These are phyloP conservation scores for Geum urbanum DNA, from an alignment of 306 rosid genomes.

Conservation along the genomic window DNA sequence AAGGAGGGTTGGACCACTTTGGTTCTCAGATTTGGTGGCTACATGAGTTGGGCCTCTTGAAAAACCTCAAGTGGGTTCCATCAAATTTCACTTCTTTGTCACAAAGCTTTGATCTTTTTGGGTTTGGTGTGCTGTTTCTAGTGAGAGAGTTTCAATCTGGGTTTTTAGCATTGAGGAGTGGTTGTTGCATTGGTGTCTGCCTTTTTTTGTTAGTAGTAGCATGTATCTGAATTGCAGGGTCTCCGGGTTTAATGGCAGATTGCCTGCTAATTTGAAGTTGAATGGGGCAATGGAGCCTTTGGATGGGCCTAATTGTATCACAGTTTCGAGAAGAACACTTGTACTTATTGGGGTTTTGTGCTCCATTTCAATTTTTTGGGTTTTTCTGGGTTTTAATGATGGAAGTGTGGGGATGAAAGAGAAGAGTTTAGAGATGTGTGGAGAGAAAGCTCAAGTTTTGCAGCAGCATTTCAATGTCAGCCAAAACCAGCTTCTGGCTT, in stretches of 20 bases:
- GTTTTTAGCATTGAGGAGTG: conserved; percentile 19
- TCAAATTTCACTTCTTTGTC: conserved; percentile 33
- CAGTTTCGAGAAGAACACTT: conserved; percentile 43
- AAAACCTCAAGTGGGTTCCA: conserved; percentile 35
- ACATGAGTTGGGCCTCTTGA: conserved; percentile 23
- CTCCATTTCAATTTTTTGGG: conserved; percentile 35
- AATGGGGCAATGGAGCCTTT: conserved; percentile 55
- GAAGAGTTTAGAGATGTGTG: conserved; percentile 36
- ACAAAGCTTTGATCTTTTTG: conserved; percentile 39
- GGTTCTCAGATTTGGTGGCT: conserved; percentile 20
- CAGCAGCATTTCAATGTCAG: conserved; percentile 67
- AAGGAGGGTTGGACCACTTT: conserved; percentile 34
- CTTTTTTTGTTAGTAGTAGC: conserved; percentile 20
- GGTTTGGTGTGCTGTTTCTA: conserved; percentile 25
- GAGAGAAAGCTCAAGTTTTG: conserved; percentile 46
- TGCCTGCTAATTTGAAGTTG: conserved; percentile 42
- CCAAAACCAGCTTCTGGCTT: conserved; percentile 52
- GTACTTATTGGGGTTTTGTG: conserved; percentile 48
- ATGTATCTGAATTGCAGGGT: conserved; percentile 70
- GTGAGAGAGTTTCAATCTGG: conserved; percentile 14
- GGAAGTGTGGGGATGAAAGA: conserved; percentile 35
- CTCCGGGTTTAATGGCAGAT: conserved; percentile 57
- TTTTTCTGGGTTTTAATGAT: conserved; percentile 38
- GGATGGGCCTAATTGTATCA: conserved; percentile 44
- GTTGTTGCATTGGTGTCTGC: conserved; percentile 28